Percentiles rank a stretch among this genome's conserved stretches.
Conservation (phyloP, 768 basidiomycete genomes). For the Boletus huronensis region DNA sequence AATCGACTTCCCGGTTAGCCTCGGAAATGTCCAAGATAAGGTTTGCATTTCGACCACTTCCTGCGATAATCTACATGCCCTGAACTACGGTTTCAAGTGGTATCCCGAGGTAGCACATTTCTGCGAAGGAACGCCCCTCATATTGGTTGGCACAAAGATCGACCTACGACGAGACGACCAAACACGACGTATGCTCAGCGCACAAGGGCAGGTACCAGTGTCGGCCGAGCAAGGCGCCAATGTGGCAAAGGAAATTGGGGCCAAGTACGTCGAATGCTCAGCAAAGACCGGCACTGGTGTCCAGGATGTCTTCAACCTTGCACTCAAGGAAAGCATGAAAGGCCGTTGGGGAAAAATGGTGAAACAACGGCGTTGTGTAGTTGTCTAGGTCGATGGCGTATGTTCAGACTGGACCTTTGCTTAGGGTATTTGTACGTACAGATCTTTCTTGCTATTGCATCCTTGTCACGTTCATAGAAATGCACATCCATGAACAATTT, state of each 20-base stretch:
- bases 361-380: conserved; percentile 68
- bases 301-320: conserved; percentile 87
- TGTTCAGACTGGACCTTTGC: conserved; percentile 16
- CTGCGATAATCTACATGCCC: neutral
- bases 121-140: conserved; percentile 83
- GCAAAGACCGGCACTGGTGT: conserved; percentile 91
- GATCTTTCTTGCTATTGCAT: conserved; percentile 27
- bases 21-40: conserved; percentile 90
- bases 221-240: conserved; percentile 74
- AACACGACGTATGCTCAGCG: conserved; percentile 82
- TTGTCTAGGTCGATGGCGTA: conserved; percentile 33
- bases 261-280: conserved; percentile 90
- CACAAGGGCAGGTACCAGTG: conserved; percentile 84
- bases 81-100: conserved; percentile 55
- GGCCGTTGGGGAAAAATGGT: conserved; percentile 72
- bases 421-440: conserved; percentile 31
- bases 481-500: conserved; percentile 3
- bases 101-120: conserved; percentile 91
- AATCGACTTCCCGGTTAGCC: conserved; percentile 86
- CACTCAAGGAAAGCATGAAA: conserved; percentile 85
- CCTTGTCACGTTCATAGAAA: conserved; percentile 9
- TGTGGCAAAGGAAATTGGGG: conserved; percentile 93
- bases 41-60: conserved; percentile 36
- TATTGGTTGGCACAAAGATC: conserved; percentile 91
- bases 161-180: conserved; percentile 86